phyloP scores from a whole-genome alignment of 495 filamentous ascomycete genomes.

The Daldinia vernicosa region DNA sequence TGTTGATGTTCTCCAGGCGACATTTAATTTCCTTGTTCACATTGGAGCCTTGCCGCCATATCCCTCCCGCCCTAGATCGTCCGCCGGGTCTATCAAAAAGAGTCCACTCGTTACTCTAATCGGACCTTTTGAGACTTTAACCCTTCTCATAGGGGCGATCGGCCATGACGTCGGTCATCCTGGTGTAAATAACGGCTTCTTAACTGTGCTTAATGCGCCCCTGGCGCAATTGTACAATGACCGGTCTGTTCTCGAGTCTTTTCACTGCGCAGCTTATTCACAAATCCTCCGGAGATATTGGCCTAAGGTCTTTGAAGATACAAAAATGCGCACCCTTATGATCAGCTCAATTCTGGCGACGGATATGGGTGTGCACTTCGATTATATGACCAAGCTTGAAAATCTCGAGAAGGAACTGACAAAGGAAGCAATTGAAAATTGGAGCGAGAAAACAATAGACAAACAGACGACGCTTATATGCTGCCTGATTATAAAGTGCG shows the following conservation, averaged over 20 bases:
- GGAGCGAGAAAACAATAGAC: slow-evolving; percentile 73
- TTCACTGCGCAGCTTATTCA: slow-evolving; percentile 96
- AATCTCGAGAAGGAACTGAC: slow-evolving; percentile 78
- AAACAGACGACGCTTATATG: slow-evolving; percentile 82
- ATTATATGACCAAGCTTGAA: slow-evolving; percentile 87
- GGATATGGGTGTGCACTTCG: slow-evolving; percentile 96
- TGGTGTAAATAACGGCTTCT: slow-evolving; percentile 96
- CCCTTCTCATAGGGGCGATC: slow-evolving; percentile 90
- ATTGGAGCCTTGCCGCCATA: slow-evolving; percentile 81
- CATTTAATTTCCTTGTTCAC: slow-evolving; percentile 88
- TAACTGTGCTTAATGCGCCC: slow-evolving; percentile 90
- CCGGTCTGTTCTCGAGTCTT: slow-evolving; percentile 94
- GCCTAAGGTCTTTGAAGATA: slow-evolving; percentile 79
- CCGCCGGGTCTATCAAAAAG: slow-evolving; percentile 42
- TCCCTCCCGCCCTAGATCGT: slow-evolving; percentile 41
- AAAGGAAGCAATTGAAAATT: slow-evolving; percentile 70
- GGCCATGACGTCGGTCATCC: slow-evolving; percentile 98
- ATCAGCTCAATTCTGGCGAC: slow-evolving; percentile 96
- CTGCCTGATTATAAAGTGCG: slow-evolving; percentile 94
- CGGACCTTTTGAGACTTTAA: slow-evolving; percentile 84
- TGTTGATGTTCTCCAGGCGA: slow-evolving; percentile 92
- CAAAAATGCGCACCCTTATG: slow-evolving; percentile 83
- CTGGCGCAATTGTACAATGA: slow-evolving; percentile 99
- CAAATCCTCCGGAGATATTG: slow-evolving; percentile 94
- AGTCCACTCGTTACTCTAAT: slow-evolving; percentile 78